Evolutionary conservation across 129 eudicot genomes (phyloP).

Genomic region (Saposhnikovia divaricata): DNA sequence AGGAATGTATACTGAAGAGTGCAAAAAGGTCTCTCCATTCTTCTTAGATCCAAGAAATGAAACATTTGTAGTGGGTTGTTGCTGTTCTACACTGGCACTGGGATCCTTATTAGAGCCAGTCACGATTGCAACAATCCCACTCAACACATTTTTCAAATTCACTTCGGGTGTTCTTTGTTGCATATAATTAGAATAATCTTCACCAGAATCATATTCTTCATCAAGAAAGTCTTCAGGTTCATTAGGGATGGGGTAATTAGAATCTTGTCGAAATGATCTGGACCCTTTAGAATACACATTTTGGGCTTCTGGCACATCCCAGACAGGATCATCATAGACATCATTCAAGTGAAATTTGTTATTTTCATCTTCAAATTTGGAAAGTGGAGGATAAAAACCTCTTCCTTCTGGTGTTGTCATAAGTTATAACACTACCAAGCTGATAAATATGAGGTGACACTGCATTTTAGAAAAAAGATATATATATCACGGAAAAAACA

Average conservation of each 20-base stretch:
- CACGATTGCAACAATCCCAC: conserved; percentile 72
- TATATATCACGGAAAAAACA: neutral
- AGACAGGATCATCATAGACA: conserved; percentile 42
- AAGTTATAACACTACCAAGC: conserved; percentile 11
- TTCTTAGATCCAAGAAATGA: conserved; percentile 70
- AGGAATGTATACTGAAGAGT: conserved; percentile 81
- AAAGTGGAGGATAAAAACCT: conserved; percentile 39
- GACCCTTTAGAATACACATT: conserved; percentile 13
- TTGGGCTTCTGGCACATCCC: conserved; percentile 38
- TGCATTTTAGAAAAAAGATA: neutral
- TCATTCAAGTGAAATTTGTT: conserved; percentile 40
- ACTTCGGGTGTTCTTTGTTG: conserved; percentile 56
- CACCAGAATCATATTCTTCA: conserved; percentile 43
- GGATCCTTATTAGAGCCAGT: conserved; percentile 65
- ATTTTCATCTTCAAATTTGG: conserved; percentile 36
- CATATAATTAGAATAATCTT: conserved; percentile 26
- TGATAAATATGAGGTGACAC: neutral
- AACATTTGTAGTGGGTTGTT: conserved; percentile 42
- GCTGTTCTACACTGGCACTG: conserved; percentile 15
- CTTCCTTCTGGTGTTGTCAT: conserved; percentile 48
- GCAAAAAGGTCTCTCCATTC: conserved; percentile 73
- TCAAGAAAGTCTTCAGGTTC: conserved; percentile 57
- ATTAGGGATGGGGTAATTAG: conserved; percentile 20
- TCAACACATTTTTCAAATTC: conserved; percentile 70
- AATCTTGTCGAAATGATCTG: conserved; percentile 19